Base-by-base conservation (phyloP, 306 rosid genomes). In the Medicago arabica region DNA sequence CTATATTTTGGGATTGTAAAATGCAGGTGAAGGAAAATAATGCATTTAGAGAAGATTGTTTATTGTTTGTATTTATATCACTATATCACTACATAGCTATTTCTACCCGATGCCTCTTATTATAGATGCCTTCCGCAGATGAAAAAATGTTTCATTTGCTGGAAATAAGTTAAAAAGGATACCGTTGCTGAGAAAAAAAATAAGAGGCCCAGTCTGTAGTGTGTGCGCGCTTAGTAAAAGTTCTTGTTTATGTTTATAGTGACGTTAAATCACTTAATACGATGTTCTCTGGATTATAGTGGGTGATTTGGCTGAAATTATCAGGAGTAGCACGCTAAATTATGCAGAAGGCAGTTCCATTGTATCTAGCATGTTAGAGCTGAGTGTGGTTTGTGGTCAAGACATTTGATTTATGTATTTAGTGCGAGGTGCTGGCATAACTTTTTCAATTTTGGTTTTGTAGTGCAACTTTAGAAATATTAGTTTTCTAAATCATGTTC, bases 321-420 rank as follows among this genome's bases (percentile, higher is more conserved):
- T 39, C 67, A 2, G 18, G 36, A 25, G 19, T 21, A n/a, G 8
- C 18, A 46, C 71, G 21, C 8, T 47, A 50, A 72, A 16, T 58
- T 28, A 51, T 66, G 58, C n/a, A 12, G 51, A 39, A 72, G 54
- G 62, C 3, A 17, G 65, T 72, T 72, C 59, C 58, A 76, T 55
- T 54, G 71, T 71, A 71, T 59, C 84, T 74, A 39, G 69, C 0
- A 43, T 54, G 61, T 57, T 63, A 49, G 70, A 77, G 72, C 12
- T 25, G 66, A 2, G 18, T 39, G 14, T 72, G 75, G 18, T 69
- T 18, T 69, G 76, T 58, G 50, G 54, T 54, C 69, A 9, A 63
- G 25, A 39, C 63, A 62, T 54, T 76, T 28, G 19, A 65, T 55
- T 71, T 64, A 51, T 75, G 17, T 53, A 23, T 72, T 76, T 46